Evolutionary conservation across 208 protist species (phyloP).

Genomic region (Leishmania guyanensis): DNA sequence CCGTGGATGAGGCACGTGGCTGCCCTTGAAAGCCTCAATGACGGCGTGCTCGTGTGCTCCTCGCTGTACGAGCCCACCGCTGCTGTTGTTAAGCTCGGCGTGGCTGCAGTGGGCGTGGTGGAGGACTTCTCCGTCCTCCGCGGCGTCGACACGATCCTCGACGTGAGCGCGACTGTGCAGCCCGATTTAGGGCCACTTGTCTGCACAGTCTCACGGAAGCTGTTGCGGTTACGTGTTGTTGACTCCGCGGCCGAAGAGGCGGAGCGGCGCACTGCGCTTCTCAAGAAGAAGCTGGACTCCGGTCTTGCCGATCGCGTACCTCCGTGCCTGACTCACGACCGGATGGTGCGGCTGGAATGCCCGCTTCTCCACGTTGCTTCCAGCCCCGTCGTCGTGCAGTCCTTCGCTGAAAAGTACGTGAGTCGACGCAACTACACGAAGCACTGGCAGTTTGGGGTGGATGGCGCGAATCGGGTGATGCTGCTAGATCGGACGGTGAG

Average conservation of each 20-base stretch:
- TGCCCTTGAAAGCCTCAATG: conserved; percentile 29
- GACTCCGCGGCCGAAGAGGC: neutral
- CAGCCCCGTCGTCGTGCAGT: conserved; percentile 26
- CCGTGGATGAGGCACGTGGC: conserved; percentile 25
- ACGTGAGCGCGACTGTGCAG: conserved; percentile 16
- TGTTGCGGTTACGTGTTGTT: conserved; percentile 7
- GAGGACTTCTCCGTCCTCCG: conserved; percentile 27
- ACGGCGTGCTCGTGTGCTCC: conserved; percentile 52
- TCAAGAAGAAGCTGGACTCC: neutral
- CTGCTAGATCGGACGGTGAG: conserved; percentile 36
- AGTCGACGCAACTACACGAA: conserved; percentile 21
- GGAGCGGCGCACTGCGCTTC: neutral
- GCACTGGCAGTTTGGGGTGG: conserved; percentile 39
- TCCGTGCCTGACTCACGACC: conserved; percentile 14
- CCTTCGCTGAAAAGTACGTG: conserved; percentile 5
- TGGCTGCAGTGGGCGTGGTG: conserved; percentile 23
- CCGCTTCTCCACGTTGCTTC: conserved; percentile 19
- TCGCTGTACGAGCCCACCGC: conserved; percentile 49
- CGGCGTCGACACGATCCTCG: conserved; percentile 17
- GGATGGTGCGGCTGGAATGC: conserved; percentile 8
- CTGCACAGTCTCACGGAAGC: conserved; percentile 16
- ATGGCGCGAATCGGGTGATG: conserved; percentile 28
- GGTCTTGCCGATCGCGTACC: conserved; percentile 15
- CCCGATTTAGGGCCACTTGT: conserved; percentile 14
- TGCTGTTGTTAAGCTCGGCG: conserved; percentile 41